A percentile compares a stretch with the other conserved stretches of the same genome.
Evolutionary conservation across 805 yeast species (phyloP).

Genomic region (Kodamaea laetipori): DNA sequence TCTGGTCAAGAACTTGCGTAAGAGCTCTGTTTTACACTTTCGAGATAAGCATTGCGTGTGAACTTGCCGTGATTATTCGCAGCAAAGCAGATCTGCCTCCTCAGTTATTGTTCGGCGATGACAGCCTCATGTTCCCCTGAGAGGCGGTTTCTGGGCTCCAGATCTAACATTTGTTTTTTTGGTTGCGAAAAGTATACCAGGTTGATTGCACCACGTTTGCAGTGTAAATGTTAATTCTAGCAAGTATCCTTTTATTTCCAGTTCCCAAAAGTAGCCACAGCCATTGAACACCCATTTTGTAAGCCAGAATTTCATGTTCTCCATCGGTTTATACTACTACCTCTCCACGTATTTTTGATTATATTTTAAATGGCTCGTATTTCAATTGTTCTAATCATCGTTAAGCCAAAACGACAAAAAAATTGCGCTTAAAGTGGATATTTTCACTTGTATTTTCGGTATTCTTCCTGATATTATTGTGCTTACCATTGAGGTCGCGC

Average conservation of each 20-base stretch:
- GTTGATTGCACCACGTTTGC: too few species aligned
- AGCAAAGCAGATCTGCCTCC: background rate
- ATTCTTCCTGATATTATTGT: background rate
- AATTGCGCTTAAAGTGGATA: background rate
- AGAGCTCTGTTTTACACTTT: too few species aligned
- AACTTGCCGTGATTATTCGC: background rate
- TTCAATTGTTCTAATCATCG: slow-evolving; percentile 4
- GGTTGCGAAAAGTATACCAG: background rate
- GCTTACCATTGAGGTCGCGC: too few species aligned
- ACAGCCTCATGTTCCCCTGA: slow-evolving; percentile 3
- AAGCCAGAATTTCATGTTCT: too few species aligned
- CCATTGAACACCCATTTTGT: too few species aligned
- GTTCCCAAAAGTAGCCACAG: too few species aligned
- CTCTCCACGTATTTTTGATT: background rate
- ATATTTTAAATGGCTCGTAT: slow-evolving; percentile 4
- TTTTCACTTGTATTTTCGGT: slow-evolving; percentile 4
- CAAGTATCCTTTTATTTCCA: too few species aligned
- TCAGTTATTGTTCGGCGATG: background rate
- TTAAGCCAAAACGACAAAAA: slow-evolving; percentile 1
- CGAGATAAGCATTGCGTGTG: background rate
- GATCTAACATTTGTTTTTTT: background rate
- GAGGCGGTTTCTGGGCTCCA: slow-evolving; percentile 1
- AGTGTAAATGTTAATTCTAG: too few species aligned
- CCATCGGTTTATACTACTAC: too few species aligned
- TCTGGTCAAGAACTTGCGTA: too few species aligned